Evolutionary conservation across 768 basidiomycete genomes (phyloP), one percentile per base, ranked within the genome.

Genomic region (Trametes gibbosa): DNA sequence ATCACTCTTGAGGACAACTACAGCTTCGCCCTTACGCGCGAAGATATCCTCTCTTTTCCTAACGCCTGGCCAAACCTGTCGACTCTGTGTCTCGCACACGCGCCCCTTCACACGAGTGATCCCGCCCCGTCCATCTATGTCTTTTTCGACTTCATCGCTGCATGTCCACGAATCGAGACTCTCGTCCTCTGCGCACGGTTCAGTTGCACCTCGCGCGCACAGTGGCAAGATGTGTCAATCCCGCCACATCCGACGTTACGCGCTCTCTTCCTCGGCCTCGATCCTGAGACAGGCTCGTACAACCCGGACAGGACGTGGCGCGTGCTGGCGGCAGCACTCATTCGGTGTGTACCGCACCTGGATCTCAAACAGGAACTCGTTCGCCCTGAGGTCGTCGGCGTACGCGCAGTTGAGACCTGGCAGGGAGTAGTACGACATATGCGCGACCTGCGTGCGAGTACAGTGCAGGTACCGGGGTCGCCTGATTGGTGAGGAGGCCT

Each of bases 181-280:
- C 54, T 56, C 37, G 46, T 56, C 24, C 54, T 56, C 23, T 56
- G 54, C 37, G 54, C 54, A 1, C 46, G 54, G 16, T 56, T 56
- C 37, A 46, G 40, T 24, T 56, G 54, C 46, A 48, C 45, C 3
- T 45, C 45, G 23, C 45, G 54, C 13, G 35, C 23, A 23, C 13
- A 17, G 14, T 56, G 54, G 54, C 46, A 34, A 5, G 37, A 40
- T 17, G 46, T 34, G 9, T 2, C 24, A 17, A 56, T 48, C 9
- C 35, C 54, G 35, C 37, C 54, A 1, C 54, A 56, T 8, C 17
- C n/a, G 42, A 25, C 46, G 9, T 23, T 56, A 14, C 54, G 45
- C 12, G 35, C 19, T 10, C 35, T 56, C 4, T 56, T 56, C 45
- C 35, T 56, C 9, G 46, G 45, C 9, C 54, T 56, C 34, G 46